Percentiles rank a stretch among this genome's conserved stretches.
These are phyloP conservation scores for Aeschynomene evenia DNA, from an alignment of 306 rosid species.

Conservation along the genomic window DNA sequence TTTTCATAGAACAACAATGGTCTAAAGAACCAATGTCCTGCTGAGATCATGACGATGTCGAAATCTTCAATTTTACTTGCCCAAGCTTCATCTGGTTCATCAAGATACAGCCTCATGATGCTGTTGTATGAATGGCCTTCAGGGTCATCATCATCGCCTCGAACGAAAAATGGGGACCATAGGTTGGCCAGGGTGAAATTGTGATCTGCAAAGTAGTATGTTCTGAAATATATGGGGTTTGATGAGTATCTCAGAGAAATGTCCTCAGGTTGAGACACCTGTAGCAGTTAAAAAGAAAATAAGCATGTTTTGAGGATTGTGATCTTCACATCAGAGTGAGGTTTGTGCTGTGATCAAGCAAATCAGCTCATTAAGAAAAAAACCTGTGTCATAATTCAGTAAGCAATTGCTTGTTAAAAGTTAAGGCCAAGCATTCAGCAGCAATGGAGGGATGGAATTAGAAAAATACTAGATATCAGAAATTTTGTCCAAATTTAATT, in stretches of 20 bases:
- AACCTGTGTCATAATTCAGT: too few relatives aligned
- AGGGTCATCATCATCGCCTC: constrained; percentile 44
- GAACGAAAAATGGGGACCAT: constrained; percentile 82
- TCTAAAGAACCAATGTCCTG: constrained; percentile 92
- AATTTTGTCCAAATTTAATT: too few relatives aligned
- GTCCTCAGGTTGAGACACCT: constrained; percentile 73
- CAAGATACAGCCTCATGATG: constrained; percentile 64
- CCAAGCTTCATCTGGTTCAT: constrained; percentile 69
- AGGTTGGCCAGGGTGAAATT: constrained; percentile 64
- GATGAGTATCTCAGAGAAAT: constrained; percentile 40
- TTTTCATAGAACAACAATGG: constrained; percentile 56
- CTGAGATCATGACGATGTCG: constrained; percentile 75
- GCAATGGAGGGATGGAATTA: too few relatives aligned
- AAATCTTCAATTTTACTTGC: constrained; percentile 43
- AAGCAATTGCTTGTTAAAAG: too few relatives aligned
- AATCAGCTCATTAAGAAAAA: neutral
- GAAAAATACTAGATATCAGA: too few relatives aligned
- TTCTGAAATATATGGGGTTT: constrained; percentile 40
- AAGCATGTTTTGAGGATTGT: constrained; percentile 3
- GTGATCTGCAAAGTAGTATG: constrained; percentile 57
- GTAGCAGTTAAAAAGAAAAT: constrained; percentile 11
- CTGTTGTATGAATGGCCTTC: constrained; percentile 44
- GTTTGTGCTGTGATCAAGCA: constrained; percentile 1
- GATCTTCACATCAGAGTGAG: neutral
- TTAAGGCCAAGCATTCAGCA: neutral